These are phyloP conservation scores for Claviceps monticola DNA, from an alignment of 2,329 filamentous ascomycete species.

Conservation along the genomic window DNA sequence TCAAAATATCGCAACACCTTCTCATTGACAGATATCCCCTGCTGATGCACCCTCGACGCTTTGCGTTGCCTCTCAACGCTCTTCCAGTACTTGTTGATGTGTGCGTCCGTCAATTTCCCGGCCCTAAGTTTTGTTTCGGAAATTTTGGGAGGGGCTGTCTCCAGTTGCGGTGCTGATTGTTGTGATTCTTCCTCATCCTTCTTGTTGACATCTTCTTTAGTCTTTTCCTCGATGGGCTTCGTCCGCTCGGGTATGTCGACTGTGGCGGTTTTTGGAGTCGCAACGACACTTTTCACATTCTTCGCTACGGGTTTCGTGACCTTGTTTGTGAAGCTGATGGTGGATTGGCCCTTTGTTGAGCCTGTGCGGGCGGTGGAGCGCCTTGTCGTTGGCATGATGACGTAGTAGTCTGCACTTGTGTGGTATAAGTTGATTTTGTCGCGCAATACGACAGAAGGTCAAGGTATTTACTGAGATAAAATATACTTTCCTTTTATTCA, in stretches of 20 bases:
- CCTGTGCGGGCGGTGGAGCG: constrained; percentile 28
- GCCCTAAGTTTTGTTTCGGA: constrained; percentile 43
- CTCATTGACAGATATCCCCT: constrained; percentile 57
- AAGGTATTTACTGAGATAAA: not conserved
- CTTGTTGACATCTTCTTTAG: constrained; percentile 11
- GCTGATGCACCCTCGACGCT: constrained; percentile 64
- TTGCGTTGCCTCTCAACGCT: constrained; percentile 53
- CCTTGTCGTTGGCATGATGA: constrained; percentile 35
- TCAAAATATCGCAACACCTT: constrained; percentile 89
- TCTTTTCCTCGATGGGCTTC: constrained; percentile 11
- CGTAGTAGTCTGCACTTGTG: not conserved
- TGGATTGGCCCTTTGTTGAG: constrained; percentile 35
- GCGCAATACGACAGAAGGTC: not conserved
- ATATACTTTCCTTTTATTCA: not conserved
- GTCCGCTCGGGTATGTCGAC: constrained; percentile 16
- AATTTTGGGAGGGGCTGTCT: constrained; percentile 25
- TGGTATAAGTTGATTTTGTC: too few species aligned
- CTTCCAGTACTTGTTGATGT: constrained; percentile 68
- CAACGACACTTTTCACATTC: constrained; percentile 28
- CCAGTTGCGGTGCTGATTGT: constrained; percentile 9
- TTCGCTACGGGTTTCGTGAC: constrained; percentile 40
- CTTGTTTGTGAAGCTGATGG: constrained; percentile 42
- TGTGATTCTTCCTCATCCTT: constrained; percentile 12
- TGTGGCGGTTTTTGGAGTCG: constrained; percentile 20
- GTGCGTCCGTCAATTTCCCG: constrained; percentile 47